Conservation (phyloP, 2,329 filamentous ascomycete genomes). For the Thyridium curvatum region DNA sequence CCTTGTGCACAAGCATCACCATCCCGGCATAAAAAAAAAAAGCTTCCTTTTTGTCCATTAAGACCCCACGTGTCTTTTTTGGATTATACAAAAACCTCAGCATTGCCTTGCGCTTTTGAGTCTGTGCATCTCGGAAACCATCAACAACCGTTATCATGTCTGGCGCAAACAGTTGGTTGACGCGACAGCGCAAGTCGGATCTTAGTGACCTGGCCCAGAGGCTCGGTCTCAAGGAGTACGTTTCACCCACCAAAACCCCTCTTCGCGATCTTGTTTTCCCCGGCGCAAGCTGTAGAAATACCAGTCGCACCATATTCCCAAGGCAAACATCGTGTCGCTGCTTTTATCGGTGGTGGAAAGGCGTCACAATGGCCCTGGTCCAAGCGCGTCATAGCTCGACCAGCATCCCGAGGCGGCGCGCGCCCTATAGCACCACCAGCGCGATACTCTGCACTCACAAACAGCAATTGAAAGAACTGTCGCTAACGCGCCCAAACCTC, state of each 20-base stretch:
- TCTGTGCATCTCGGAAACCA: too few species aligned
- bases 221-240: conserved; percentile 66
- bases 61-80: too few species aligned
- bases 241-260: conserved; percentile 1
- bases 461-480: too few species aligned
- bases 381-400: conserved; percentile 4
- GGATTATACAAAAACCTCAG: too few species aligned
- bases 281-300: too few species aligned
- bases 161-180: conserved; percentile 60
- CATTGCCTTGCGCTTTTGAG: too few species aligned
- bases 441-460: too few species aligned
- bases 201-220: conserved; percentile 67
- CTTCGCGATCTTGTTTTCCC: neutral
- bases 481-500: conserved; percentile 5
- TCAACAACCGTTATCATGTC: conserved; percentile 10
- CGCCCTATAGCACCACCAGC: too few species aligned
- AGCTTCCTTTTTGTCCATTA: too few species aligned
- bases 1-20: too few species aligned
- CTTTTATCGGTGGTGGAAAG: neutral
- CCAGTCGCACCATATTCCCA: too few species aligned
- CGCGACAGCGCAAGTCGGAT: conserved; percentile 76
- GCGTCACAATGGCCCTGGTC: conserved; percentile 2
- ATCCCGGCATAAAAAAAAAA: too few species aligned
- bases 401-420: conserved; percentile 10
- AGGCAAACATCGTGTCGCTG: neutral